Conservation (phyloP, 2,329 filamentous ascomycete species). For the Sarocladiaceae sp. region DNA sequence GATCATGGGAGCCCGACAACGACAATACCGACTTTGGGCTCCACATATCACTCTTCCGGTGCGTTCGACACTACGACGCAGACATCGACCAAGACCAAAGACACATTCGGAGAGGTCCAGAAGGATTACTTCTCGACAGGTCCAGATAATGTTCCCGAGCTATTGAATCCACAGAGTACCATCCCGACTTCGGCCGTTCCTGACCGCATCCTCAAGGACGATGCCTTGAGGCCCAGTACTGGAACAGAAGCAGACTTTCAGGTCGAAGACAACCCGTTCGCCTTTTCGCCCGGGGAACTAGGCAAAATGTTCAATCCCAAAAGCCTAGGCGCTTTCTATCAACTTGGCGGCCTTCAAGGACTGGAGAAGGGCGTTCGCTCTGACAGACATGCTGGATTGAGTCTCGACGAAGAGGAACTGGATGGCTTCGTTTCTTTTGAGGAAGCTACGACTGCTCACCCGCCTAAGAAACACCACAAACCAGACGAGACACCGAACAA, state of each 20-base stretch:
- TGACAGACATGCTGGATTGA: conserved; percentile 69
- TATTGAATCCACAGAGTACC: too few relatives aligned
- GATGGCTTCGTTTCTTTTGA: conserved; percentile 67
- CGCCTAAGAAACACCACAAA: not conserved
- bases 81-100: too few relatives aligned
- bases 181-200: too few relatives aligned
- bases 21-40: too few relatives aligned
- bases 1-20: too few relatives aligned
- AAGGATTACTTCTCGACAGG: too few relatives aligned
- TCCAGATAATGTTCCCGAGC: too few relatives aligned
- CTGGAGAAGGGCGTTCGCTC: conserved; percentile 75
- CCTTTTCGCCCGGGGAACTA: conserved; percentile 77
- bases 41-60: too few relatives aligned
- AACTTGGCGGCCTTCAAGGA: conserved; percentile 75
- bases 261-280: conserved; percentile 77
- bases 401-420: conserved; percentile 66
- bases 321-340: conserved; percentile 75
- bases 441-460: conserved; percentile 43
- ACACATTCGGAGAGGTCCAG: too few relatives aligned
- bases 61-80: too few relatives aligned
- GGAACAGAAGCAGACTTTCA: conserved; percentile 75
- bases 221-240: conserved; percentile 70
- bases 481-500: not conserved
- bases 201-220: conserved; percentile 20
- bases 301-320: conserved; percentile 89